A percentile compares a stretch with the other conserved stretches of the same genome.
phyloP scores from a whole-genome alignment of 331 rosid genomes.

The Spiraea crenata region DNA sequence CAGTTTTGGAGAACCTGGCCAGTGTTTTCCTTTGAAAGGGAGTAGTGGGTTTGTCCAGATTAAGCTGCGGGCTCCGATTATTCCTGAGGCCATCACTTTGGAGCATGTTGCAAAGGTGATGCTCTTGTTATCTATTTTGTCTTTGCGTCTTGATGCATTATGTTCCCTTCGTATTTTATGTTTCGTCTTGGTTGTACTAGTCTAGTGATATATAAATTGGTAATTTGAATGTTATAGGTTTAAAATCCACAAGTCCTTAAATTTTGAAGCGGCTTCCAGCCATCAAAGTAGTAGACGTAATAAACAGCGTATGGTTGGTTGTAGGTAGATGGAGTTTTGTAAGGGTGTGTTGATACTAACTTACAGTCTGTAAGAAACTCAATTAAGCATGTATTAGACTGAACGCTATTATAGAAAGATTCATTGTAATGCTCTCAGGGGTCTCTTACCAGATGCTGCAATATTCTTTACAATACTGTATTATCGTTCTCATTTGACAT shows the following conservation, averaged over 20 bases:
- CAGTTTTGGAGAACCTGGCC: constrained; percentile 95
- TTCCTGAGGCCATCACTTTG: constrained; percentile 86
- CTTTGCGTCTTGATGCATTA: constrained; percentile 2
- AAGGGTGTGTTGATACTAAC: neutral
- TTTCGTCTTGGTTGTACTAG: neutral
- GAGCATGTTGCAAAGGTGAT: constrained; percentile 92
- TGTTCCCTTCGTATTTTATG: neutral
- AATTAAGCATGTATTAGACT: neutral
- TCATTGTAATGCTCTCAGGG: neutral
- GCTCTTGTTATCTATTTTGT: neutral
- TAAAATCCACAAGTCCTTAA: neutral
- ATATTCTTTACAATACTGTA: neutral
- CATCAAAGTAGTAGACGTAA: neutral
- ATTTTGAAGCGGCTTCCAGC: neutral
- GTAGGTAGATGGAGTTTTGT: neutral
- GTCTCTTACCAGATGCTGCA: neutral
- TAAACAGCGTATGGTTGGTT: neutral
- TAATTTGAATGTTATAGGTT: too few species aligned
- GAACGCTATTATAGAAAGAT: neutral
- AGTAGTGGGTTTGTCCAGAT: constrained; percentile 77
- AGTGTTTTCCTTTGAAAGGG: constrained; percentile 87
- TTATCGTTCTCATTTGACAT: neutral
- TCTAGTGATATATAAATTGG: neutral
- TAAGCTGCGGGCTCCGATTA: constrained; percentile 64
- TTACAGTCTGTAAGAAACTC: neutral